phyloP scores from a whole-genome alignment of 192 early-diverging fungal genomes.

The Mortierella antarctica region DNA sequence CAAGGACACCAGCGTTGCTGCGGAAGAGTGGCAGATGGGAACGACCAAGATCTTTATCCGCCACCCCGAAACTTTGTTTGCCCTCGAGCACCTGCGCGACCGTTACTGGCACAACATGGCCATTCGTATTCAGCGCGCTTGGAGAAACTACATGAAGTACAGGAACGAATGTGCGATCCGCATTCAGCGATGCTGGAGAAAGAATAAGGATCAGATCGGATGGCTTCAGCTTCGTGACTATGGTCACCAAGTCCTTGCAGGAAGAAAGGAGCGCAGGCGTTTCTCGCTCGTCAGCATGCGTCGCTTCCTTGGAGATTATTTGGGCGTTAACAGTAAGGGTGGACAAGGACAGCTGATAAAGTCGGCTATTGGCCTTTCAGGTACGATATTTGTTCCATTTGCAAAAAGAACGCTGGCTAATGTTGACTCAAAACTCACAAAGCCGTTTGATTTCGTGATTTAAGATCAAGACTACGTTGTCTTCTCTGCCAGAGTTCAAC shows the following conservation, averaged over 20 bases:
- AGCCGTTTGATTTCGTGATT: background rate
- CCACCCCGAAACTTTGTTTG: conserved; percentile 92
- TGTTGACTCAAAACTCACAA: background rate
- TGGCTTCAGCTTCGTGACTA: conserved; percentile 94
- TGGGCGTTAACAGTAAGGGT: conserved; percentile 68
- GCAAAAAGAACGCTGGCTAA: background rate
- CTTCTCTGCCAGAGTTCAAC: conserved; percentile 70
- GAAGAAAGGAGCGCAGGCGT: conserved; percentile 92
- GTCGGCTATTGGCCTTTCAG: conserved; percentile 56
- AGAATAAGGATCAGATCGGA: conserved; percentile 86
- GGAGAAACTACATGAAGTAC: conserved; percentile 79
- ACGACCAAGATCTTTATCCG: conserved; percentile 96
- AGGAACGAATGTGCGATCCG: conserved; percentile 71
- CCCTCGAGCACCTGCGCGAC: conserved; percentile 92
- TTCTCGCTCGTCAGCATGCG: conserved; percentile 86
- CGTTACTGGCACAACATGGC: conserved; percentile 98
- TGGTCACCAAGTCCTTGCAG: conserved; percentile 89
- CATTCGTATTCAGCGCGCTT: conserved; percentile 90
- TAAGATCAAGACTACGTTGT: conserved; percentile 63
- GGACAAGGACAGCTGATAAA: conserved; percentile 60
- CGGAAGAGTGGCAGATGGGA: conserved; percentile 96
- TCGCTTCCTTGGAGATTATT: conserved; percentile 92
- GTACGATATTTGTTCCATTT: conserved; percentile 7
- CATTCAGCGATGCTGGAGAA: conserved; percentile 83
- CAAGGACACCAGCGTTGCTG: conserved; percentile 83